Evolutionary conservation across 2,329 filamentous ascomycete genomes (phyloP), one percentile per base, ranked within the genome.

Genomic region (Penicillium sp.): DNA sequence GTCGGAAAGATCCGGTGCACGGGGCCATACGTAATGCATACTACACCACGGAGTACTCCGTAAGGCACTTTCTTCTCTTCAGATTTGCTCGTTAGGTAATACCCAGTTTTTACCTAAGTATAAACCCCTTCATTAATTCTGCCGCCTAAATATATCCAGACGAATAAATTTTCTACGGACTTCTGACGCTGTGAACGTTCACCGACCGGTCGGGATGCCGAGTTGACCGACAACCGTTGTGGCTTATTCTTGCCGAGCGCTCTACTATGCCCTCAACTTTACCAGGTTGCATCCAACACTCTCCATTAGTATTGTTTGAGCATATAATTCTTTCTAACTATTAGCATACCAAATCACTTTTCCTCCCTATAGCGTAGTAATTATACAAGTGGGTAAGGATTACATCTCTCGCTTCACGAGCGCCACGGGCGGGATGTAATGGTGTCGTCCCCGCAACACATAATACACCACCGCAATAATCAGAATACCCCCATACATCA

Each of bases 381-480:
- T 8, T n/a, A 47, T 37, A 31, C 16, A 43, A 29, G 35, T 18
- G 37, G 22, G 7, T 26, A 42, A 26, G 34, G 29, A 26, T 48
- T 44, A 58, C 7, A 56, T 51, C 20, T 61, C 58, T 39, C 62
- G 59, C 32, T 66, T 65, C 24, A 67, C 62, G 44, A 58, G 46
- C 8, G 62, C 55, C 10, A 70, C 67, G 0, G 69, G 69, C 2
- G 61, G 61, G 29, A 58, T 58, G 57, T 78, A 78, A 8, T 63
- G 53, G n/a, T 73, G 67, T 13, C 68, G 67, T 1, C 70, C 76
- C 18, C 62, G 63, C 10, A 73, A 6, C 8, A 65, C 47, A 50
- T 75, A 79, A 48, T 72, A 78, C 0, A 66, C 45, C 10, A 76
- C 57, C 2, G 74, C 71, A 14, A 76, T 71, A 0, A 71, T 50